These are phyloP conservation scores for Pythium aphanidermatum DNA, from an alignment of 352 stramenopile genomes.

Conservation along the genomic window DNA sequence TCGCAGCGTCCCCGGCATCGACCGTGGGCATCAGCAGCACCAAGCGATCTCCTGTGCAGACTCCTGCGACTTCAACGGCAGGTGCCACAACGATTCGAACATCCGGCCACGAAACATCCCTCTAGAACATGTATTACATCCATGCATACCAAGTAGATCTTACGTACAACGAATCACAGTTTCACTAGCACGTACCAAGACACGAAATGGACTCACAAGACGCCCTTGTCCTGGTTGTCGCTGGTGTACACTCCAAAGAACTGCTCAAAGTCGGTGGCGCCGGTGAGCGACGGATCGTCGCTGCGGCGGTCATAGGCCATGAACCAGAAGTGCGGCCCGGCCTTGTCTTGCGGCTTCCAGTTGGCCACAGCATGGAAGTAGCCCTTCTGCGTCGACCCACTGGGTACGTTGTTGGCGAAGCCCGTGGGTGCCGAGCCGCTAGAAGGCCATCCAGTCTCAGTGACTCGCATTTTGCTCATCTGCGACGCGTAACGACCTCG, in stretches of 20 bases:
- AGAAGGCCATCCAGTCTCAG: conserved; percentile 24
- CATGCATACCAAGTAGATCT: background rate
- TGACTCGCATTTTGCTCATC: conserved; percentile 18
- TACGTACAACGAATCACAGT: background rate
- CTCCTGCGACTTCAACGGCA: conserved; percentile 9
- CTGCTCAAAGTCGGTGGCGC: conserved; percentile 32
- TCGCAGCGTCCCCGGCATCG: background rate
- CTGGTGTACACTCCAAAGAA: conserved; percentile 56
- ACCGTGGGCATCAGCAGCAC: background rate
- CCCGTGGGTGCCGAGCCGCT: background rate
- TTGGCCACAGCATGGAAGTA: conserved; percentile 26
- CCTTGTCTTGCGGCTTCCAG: conserved; percentile 16
- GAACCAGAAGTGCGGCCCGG: conserved; percentile 45
- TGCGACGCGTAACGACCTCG: conserved; percentile 7
- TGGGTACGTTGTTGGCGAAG: conserved; percentile 10
- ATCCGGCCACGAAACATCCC: conserved; percentile 17
- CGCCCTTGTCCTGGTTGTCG: conserved; percentile 33
- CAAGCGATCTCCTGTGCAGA: conserved; percentile 11
- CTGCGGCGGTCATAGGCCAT: conserved; percentile 44
- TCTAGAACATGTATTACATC: conserved; percentile 1
- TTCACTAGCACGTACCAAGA: background rate
- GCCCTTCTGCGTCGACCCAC: conserved; percentile 1
- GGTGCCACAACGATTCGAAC: conserved; percentile 11
- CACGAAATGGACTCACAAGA: conserved; percentile 1
- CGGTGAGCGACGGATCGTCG: conserved; percentile 28